Base-by-base conservation (phyloP, 2,329 filamentous ascomycete species). In the Colletotrichum noveboracense region DNA sequence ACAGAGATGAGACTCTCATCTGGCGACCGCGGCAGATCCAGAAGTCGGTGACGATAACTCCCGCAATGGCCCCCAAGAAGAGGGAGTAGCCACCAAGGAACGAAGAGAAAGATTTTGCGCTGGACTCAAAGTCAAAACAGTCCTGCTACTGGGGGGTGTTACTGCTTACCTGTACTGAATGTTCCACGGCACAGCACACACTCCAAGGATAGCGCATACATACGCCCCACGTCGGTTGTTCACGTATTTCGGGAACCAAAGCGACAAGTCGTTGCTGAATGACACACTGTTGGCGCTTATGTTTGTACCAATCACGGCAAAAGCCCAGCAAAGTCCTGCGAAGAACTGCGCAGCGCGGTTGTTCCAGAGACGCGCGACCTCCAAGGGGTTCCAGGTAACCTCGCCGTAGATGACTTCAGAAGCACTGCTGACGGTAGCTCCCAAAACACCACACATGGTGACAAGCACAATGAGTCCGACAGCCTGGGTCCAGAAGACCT, bases 251-350 rank as follows among this genome's bases (percentile, higher is more conserved):
- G 90, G 90, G 48, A 89, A 86, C 10, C 91, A 79, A 2, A 87
- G 87, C 0, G 87, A 88, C 69, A 91, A 79, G 79, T 91, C 89
- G 75, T 90, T 91, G 9, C 88, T 89, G 16, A 87, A 88, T 2
- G 87, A 87, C 73, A 91, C 86, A 0, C 84, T 86, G 79, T 91
- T 91, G 5, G 88, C 88, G 2, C 85, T 85, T 69, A 91, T 86
- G 77, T 91, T 91, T 8, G 87, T 88, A n/a, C 88, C 87, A 7
- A 90, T 84, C 16, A 87, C 85, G 3, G 88, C 88, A 6, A 91
- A 83, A 0, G 79, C 75, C 79, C 81, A 83, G 30, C 77, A 74
- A n/a, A 80, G 34, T 2, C 77, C 77, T 26, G 78, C 78, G 72
- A 83, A 83, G 74, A 83, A 83, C 18, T 80, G 80, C 9, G 81